Base-by-base conservation (phyloP, 1,139 yeast species). In the Pichia sp. region DNA sequence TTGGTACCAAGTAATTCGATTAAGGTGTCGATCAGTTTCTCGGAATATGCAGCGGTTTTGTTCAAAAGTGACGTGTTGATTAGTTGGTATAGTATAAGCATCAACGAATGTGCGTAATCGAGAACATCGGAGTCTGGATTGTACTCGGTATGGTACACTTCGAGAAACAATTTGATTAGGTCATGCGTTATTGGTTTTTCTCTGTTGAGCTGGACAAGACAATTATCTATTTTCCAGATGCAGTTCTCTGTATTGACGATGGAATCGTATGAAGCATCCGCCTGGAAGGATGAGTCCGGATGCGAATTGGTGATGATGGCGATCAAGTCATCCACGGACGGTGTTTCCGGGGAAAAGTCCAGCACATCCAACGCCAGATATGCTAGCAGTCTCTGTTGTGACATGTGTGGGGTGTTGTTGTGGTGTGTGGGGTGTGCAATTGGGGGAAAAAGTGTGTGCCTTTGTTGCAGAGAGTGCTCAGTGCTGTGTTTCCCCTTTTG, bases 21-120 rank as follows among this genome's bases (percentile, higher is more conserved):
- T 5, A 44, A 14, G 5, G 24, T 4, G 18, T 40, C 40, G 12
- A 39, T 14, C 3, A 48, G 10, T n/a, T n/a, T 14, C 20, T 30
- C 27, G 2, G 48, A 46, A 19, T 38, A 34, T 4, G 42, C 19
- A n/a, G 24, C 15, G 2, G 35, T 30, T 22, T 44, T 49, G 42
- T 44, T 47, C 4, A 40, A 3, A 4, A 46, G 14, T 2, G 52
- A 49, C 18, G 28, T 12, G 10, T 38, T 48, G 0, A 19, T 14
- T 11, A 43, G 11, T 22, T 45, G 52, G 28, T 38, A 48, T 3
- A 45, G 19, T 8, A 45, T 18, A 6, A 38, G 6, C 4, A 47
- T 11, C 18, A 44, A 17, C 7, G 45, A 28, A 4, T 24, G 28
- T 4, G 14, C 24, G 4, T 42, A 21, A 6, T 35, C n/a, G 4